phyloP scores from a whole-genome alignment of 2,329 filamentous ascomycete genomes.

The Exserohilum turcica region DNA sequence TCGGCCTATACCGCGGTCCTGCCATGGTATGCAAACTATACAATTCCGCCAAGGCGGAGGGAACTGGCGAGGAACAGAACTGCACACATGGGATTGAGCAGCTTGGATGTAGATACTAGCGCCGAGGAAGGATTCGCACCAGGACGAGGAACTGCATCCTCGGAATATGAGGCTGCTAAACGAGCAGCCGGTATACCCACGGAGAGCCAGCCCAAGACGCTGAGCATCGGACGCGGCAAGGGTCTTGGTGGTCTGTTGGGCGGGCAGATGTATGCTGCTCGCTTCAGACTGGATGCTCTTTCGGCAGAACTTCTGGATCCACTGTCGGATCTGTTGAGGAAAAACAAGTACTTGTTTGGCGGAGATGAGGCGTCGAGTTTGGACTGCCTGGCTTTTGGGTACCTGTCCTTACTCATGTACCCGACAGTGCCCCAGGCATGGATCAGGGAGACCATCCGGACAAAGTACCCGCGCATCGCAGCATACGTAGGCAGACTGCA shows the following conservation, averaged over 20 bases:
- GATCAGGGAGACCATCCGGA: constrained; percentile 62
- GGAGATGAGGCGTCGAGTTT: constrained; percentile 63
- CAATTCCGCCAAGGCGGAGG: constrained; percentile 75
- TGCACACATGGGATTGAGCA: constrained; percentile 54
- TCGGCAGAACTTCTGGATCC: constrained; percentile 72
- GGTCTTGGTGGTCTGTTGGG: constrained; percentile 67
- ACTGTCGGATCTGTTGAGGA: constrained; percentile 65
- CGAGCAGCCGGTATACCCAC: constrained; percentile 43
- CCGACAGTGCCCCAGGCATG: constrained; percentile 66
- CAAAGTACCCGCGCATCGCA: constrained; percentile 51
- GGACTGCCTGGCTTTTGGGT: constrained; percentile 82
- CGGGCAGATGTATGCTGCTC: constrained; percentile 69
- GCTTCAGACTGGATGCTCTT: constrained; percentile 77
- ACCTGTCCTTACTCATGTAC: constrained; percentile 73
- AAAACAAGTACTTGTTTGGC: constrained; percentile 62
- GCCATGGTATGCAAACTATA: constrained; percentile 87
- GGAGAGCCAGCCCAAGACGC: constrained; percentile 38
- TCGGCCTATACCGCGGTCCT: constrained; percentile 81
- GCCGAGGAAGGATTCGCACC: constrained; percentile 42
- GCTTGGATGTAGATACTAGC: constrained; percentile 52
- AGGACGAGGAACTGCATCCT: constrained; percentile 37
- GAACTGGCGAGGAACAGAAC: constrained; percentile 72
- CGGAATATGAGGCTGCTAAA: constrained; percentile 47
- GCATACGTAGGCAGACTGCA: constrained; percentile 48
- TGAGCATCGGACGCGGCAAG: constrained; percentile 62